Conservation (phyloP, 306 rosid genomes). For the Leucaena leucocephala region DNA sequence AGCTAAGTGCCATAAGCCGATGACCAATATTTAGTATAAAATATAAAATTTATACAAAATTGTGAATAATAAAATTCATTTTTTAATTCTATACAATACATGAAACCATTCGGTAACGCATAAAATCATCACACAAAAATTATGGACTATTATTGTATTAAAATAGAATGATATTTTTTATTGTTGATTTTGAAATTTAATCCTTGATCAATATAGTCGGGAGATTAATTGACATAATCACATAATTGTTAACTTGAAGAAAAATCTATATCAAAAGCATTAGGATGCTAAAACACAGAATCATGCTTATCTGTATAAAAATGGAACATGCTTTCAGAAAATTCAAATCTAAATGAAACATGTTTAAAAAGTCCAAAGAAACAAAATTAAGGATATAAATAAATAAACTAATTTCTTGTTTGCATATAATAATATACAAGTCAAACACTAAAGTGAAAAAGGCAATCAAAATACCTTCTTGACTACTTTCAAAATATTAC, state of each 20-base stretch:
- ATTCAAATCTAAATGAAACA: neutral
- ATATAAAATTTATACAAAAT: too few relatives aligned
- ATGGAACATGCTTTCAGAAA: neutral
- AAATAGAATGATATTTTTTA: neutral
- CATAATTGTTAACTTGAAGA: neutral
- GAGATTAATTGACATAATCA: neutral
- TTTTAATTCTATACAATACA: neutral
- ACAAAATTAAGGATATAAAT: conserved; percentile 2
- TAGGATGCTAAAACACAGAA: neutral
- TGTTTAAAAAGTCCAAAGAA: neutral
- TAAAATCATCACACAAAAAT: neutral
- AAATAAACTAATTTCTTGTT: conserved; percentile 32
- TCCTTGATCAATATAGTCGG: neutral
- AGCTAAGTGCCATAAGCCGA: neutral
- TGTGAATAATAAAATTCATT: too few relatives aligned
- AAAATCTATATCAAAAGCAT: neutral
- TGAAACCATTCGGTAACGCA: too few relatives aligned
- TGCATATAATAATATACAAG: conserved; percentile 43
- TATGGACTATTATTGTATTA: neutral
- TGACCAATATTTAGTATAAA: too few relatives aligned
- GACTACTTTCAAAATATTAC: conserved; percentile 42
- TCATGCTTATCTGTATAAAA: neutral
- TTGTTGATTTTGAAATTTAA: neutral
- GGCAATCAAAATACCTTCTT: conserved; percentile 28
- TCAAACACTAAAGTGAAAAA: conserved; percentile 25